phyloP scores from a whole-genome alignment of 1,139 yeast species.

The Suhomyces ambrosiae region DNA sequence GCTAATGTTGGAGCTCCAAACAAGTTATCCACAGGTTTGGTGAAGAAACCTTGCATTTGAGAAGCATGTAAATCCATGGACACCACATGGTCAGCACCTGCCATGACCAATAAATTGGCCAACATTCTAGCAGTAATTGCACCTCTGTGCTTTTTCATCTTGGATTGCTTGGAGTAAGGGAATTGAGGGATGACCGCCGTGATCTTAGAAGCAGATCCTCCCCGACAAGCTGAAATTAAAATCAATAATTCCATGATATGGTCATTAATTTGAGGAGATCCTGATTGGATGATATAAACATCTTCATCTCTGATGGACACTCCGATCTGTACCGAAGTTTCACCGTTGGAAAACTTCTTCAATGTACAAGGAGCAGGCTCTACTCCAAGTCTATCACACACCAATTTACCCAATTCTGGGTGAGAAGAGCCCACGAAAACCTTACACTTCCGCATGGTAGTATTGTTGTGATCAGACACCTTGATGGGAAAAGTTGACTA shows the following conservation, averaged over 20 bases:
- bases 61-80: conserved; percentile 98
- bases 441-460: conserved; percentile 88
- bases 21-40: conserved; percentile 94
- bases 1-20: conserved; percentile 97
- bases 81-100: conserved; percentile 98
- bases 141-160: conserved; percentile 98
- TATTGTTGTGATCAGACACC: conserved; percentile 11
- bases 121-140: conserved; percentile 99
- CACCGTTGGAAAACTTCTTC: conserved; percentile 93
- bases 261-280: conserved; percentile 86
- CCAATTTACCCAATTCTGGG: conserved; percentile 87
- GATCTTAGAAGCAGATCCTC: conserved; percentile 95
- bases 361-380: conserved; percentile 94
- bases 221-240: conserved; percentile 91
- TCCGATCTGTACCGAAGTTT: conserved; percentile 94
- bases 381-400: conserved; percentile 88
- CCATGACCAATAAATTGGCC: conserved; percentile 92
- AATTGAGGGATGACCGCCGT: conserved; percentile 98
- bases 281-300: conserved; percentile 92
- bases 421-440: conserved; percentile 96
- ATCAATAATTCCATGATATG: conserved; percentile 95
- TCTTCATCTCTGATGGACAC: conserved; percentile 95
- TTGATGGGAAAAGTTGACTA: conserved; percentile 5
- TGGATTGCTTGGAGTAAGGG: conserved; percentile 95
- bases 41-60: conserved; percentile 98